Evolutionary conservation across 768 basidiomycete genomes (phyloP).

Genomic region (Auricularia sp.): DNA sequence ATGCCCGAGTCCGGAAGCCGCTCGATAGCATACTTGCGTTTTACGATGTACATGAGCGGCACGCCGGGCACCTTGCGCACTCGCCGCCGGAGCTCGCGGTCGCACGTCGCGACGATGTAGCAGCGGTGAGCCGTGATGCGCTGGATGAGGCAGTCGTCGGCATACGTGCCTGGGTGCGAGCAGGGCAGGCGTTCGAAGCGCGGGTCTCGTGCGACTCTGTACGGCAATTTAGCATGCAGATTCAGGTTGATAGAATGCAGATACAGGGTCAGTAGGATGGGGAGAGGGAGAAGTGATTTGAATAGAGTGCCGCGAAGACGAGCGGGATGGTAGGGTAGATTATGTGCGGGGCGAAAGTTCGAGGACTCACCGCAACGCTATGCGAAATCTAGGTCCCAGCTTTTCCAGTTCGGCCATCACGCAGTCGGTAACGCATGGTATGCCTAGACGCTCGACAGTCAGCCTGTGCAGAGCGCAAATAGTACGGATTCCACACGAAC

Average conservation of each 20-base stretch:
- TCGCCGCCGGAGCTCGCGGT: slow-evolving; percentile 84
- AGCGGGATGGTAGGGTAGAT: background rate
- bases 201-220: slow-evolving; percentile 93
- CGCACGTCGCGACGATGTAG: slow-evolving; percentile 96
- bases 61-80: slow-evolving; percentile 90
- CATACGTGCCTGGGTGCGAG: slow-evolving; percentile 93
- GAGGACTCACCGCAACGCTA: slow-evolving; percentile 73
- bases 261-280: background rate
- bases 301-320: too few species aligned
- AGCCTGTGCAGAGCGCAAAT: background rate
- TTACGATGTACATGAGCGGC: slow-evolving; percentile 95
- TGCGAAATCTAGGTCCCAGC: slow-evolving; percentile 87
- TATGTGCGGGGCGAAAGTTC: background rate
- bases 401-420: slow-evolving; percentile 99
- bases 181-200: slow-evolving; percentile 91
- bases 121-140: slow-evolving; percentile 92
- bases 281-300: background rate
- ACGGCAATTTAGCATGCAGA: slow-evolving; percentile 1
- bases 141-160: slow-evolving; percentile 96
- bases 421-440: slow-evolving; percentile 98
- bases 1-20: slow-evolving; percentile 89
- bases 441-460: slow-evolving; percentile 48
- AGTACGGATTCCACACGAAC: slow-evolving; percentile 33
- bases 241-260: background rate
- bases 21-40: slow-evolving; percentile 87